These are phyloP conservation scores for Asclepias syriaca DNA, from an alignment of 257 asterid species.

Conservation along the genomic window DNA sequence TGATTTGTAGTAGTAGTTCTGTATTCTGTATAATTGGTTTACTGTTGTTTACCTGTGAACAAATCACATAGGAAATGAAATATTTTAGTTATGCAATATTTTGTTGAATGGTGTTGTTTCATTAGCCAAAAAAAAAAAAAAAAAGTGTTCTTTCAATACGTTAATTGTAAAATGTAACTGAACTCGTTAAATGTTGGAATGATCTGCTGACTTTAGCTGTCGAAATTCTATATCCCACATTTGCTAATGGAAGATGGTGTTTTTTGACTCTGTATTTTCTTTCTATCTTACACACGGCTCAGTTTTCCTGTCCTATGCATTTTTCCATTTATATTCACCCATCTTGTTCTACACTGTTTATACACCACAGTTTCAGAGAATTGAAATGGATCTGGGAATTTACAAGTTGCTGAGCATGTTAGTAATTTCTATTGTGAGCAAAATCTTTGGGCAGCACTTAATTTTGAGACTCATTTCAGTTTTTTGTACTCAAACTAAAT, in stretches of 20 bases:
- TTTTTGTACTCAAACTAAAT: too few relatives aligned
- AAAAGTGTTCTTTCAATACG: not conserved
- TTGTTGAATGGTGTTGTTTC: slow-evolving; percentile 1
- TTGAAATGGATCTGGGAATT: too few relatives aligned
- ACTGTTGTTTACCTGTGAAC: slow-evolving; percentile 1
- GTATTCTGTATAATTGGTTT: slow-evolving; percentile 30
- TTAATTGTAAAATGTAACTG: slow-evolving; percentile 2
- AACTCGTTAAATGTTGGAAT: not conserved
- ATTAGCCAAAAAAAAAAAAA: not conserved
- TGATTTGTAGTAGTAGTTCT: slow-evolving; percentile 14
- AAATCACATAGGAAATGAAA: slow-evolving; percentile 17
- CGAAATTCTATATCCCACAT: too few relatives aligned
- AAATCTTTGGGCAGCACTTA: too few relatives aligned
- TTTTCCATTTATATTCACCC: too few relatives aligned
- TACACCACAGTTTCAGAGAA: too few relatives aligned
- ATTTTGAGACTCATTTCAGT: too few relatives aligned
- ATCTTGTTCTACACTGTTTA: too few relatives aligned
- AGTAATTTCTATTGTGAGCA: too few relatives aligned
- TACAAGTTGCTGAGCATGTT: too few relatives aligned
- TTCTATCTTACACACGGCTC: not conserved
- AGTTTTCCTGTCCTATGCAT: too few relatives aligned
- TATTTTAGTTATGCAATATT: slow-evolving; percentile 24
- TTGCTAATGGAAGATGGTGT: not conserved
- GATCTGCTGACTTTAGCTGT: not conserved
- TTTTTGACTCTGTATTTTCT: not conserved